Base-by-base conservation (phyloP, 345 rosid species). In the Reutealis trisperma region DNA sequence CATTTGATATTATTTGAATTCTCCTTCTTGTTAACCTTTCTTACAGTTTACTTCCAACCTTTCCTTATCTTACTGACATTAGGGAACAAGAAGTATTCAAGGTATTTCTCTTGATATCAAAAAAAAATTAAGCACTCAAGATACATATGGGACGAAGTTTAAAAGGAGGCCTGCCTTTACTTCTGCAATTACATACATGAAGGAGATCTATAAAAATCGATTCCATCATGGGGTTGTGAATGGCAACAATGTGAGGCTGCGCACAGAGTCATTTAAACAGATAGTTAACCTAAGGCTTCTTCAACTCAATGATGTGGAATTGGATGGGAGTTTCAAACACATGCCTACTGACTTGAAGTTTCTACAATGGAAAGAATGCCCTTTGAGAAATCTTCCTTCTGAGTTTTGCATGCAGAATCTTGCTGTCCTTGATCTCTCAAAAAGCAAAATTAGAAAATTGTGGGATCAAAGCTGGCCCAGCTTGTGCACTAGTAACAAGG, bases 401-500 rank as follows among this genome's bases (percentile, higher is more conserved):
- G 78, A 82, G 58, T 79, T 83, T 75, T 77, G 63, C 75, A 79
- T 83, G 49, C 2, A 42, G 30, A 55, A 88, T 65, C 90, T 90
- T 62, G 92, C 86, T 22, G 89, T 93, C 73, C 93, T 93, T 81
- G 89, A 93, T 85, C 93, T 93, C 82, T 85, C 94, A 15, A 80
- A 82, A 6, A 89, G 98, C 84, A 42, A 73, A 64, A 81, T 91
- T 59, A 75, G 74, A 73, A 34, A 5, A 27, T 42, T 92, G 69
- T 84, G 84, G 88, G 83, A 62, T 5, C 45, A 42, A 42, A 5
- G 75, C 73, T 60, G 63, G 0, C 2, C 1, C 13, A 6, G 59
- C 59, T 42, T 42, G 45, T 8, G 9, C 42, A 5, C 65, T 30
- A 63, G 12, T 37, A 77, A 83, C 62, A 30, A 73, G 84, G 94